phyloP scores from a whole-genome alignment of 179 eudicot genomes.

The Beta macrorhiza region DNA sequence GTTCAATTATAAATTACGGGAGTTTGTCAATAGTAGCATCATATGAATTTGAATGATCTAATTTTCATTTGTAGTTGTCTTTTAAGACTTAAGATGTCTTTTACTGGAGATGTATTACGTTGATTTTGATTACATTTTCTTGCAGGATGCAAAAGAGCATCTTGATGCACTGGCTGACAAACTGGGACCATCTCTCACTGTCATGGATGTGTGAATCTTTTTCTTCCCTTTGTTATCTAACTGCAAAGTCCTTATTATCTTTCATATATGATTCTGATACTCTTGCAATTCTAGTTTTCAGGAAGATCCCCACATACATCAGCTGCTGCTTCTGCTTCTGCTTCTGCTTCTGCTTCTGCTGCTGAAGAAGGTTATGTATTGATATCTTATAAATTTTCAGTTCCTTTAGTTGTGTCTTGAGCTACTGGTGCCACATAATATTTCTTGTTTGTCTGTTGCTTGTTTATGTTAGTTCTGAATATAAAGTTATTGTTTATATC shows the following conservation, averaged over 20 bases:
- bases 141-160: slow-evolving; percentile 97
- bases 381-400: slow-evolving; percentile 25
- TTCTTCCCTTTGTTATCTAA: slow-evolving; percentile 15
- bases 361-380: slow-evolving; percentile 75
- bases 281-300: slow-evolving; percentile 60
- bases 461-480: neutral
- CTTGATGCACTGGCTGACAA: slow-evolving; percentile 90
- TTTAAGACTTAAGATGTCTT: neutral
- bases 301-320: slow-evolving; percentile 53
- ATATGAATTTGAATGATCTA: neutral
- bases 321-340: slow-evolving; percentile 41
- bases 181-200: slow-evolving; percentile 80
- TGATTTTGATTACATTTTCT: slow-evolving; percentile 29
- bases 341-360: slow-evolving; percentile 41
- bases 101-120: neutral
- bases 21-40: neutral
- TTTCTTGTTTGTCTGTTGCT: neutral
- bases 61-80: neutral
- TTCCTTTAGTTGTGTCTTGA: slow-evolving; percentile 4
- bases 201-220: slow-evolving; percentile 62
- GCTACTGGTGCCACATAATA: neutral
- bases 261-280: slow-evolving; percentile 27
- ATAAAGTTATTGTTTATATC: neutral
- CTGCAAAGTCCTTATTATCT: slow-evolving; percentile 5
- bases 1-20: neutral